A percentile compares a stretch with the other conserved stretches of the same genome.
Conservation (phyloP, 257 asterid species). For the Cynanchum wilfordii region DNA sequence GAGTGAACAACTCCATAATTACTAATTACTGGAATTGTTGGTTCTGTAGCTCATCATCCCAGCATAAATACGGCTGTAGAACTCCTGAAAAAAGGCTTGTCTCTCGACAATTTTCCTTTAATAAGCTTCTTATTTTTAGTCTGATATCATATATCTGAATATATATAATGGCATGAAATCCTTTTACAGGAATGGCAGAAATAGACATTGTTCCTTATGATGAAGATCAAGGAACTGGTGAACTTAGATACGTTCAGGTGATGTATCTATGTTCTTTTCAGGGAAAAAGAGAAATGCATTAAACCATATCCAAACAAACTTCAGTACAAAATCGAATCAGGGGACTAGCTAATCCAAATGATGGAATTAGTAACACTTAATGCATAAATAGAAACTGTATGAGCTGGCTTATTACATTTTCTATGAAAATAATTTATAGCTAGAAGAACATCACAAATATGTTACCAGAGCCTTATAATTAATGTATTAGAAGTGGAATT, state of each 20-base stretch:
- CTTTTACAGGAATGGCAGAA: constrained; percentile 50
- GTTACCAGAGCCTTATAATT: too few species aligned
- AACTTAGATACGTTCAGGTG: constrained; percentile 91
- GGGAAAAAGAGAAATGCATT: too few species aligned
- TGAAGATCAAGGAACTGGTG: constrained; percentile 85
- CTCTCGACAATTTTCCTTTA: constrained; percentile 10
- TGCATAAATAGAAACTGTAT: too few species aligned
- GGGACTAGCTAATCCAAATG: too few species aligned
- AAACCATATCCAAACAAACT: too few species aligned
- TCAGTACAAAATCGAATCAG: too few species aligned
- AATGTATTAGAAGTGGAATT: too few species aligned
- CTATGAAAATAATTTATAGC: too few species aligned
- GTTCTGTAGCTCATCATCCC: constrained; percentile 85
- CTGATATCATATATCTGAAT: neutral
- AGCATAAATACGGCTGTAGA: constrained; percentile 79
- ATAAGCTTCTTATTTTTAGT: neutral
- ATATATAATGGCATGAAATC: neutral
- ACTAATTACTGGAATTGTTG: neutral
- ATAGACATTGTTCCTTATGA: constrained; percentile 72
- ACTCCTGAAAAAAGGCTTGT: constrained; percentile 60
- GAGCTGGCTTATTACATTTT: too few species aligned
- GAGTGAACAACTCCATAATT: neutral
- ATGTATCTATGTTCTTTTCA: neutral
- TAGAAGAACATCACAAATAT: too few species aligned
- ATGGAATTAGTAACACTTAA: too few species aligned